These are phyloP conservation scores for Penicillium desertorum DNA, from an alignment of 495 filamentous ascomycete species.

Conservation along the genomic window DNA sequence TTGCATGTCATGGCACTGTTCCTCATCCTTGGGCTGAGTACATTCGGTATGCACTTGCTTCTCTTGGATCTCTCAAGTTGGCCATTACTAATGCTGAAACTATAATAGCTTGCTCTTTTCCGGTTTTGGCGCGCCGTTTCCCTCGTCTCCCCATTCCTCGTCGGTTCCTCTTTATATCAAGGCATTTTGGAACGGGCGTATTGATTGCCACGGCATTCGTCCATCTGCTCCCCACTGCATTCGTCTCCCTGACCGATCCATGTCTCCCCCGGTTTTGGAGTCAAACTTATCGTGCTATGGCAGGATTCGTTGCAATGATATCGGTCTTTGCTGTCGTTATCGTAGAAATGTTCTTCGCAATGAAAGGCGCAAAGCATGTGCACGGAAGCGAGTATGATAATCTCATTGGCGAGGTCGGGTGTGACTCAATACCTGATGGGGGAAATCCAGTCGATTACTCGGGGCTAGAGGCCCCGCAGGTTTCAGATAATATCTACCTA, in stretches of 20 bases:
- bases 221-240: conserved; percentile 79
- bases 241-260: conserved; percentile 73
- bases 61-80: neutral
- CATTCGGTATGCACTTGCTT: conserved; percentile 54
- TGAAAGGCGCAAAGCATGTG: conserved; percentile 52
- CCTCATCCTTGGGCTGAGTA: conserved; percentile 70
- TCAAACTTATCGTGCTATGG: conserved; percentile 68
- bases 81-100: conserved; percentile 11
- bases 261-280: conserved; percentile 78
- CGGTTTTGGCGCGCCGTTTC: conserved; percentile 53
- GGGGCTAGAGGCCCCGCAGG: conserved; percentile 23
- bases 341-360: conserved; percentile 74
- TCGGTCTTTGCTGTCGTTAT: conserved; percentile 71
- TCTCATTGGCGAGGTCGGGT: conserved; percentile 36
- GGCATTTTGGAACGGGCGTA: conserved; percentile 85
- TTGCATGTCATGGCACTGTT: conserved; percentile 77
- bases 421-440: conserved; percentile 23
- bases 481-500: conserved; percentile 26
- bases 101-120: conserved; percentile 52
- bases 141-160: conserved; percentile 49
- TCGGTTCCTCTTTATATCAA: conserved; percentile 67
- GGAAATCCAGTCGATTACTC: conserved; percentile 24
- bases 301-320: conserved; percentile 75
- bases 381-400: conserved; percentile 50
- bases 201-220: conserved; percentile 89